Conservation (phyloP, 1,139 yeast genomes). For the Blastobotrys malaysiensis region DNA sequence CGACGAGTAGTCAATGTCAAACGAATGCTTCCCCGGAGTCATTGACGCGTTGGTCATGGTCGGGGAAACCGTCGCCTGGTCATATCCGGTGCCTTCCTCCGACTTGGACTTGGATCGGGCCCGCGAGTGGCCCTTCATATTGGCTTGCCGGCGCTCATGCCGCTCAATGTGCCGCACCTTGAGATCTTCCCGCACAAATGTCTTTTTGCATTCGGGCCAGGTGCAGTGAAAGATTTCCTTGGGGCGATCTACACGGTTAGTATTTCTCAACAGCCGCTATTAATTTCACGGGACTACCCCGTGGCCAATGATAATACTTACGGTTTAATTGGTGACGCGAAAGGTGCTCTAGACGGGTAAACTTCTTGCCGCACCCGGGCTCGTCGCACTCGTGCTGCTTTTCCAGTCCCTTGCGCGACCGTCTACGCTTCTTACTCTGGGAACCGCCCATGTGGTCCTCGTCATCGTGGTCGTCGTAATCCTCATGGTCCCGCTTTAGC, state of each 20-base stretch:
- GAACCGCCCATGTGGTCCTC: not conserved
- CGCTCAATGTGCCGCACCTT: constrained; percentile 48
- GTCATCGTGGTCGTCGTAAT: not conserved
- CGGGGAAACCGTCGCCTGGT: not conserved
- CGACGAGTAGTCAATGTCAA: not conserved
- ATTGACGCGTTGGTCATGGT: not conserved
- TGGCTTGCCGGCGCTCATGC: constrained; percentile 30
- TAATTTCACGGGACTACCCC: not conserved
- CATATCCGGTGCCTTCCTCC: not conserved
- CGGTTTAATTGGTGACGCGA: constrained; percentile 38
- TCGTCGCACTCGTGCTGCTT: constrained; percentile 41
- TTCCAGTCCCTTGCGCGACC: constrained; percentile 30
- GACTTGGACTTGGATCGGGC: not conserved
- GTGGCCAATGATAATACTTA: constrained; percentile 15
- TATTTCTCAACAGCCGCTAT: too few relatives aligned
- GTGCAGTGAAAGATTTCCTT: constrained; percentile 44
- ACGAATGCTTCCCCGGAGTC: not conserved
- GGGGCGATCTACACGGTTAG: constrained; percentile 27
- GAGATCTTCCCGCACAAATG: constrained; percentile 57
- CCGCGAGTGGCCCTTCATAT: not conserved
- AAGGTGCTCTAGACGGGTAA: constrained; percentile 47
- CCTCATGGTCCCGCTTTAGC: not conserved
- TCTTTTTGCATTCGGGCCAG: constrained; percentile 46
- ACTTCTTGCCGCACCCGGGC: constrained; percentile 54
- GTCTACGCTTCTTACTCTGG: constrained; percentile 7